These are phyloP conservation scores for Schwanniomyces yamadae DNA, from an alignment of 805 yeast species.

Conservation along the genomic window DNA sequence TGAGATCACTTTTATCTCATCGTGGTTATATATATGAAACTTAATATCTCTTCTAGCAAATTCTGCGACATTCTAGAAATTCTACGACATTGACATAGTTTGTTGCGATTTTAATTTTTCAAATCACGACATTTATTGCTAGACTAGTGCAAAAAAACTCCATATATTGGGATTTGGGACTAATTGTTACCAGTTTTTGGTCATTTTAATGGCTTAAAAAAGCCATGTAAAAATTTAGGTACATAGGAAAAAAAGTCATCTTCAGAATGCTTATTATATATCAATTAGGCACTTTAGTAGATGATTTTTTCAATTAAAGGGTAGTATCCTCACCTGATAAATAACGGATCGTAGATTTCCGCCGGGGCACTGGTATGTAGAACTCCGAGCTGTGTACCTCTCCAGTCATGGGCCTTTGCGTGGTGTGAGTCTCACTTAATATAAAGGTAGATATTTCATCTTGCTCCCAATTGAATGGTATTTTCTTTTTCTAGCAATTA, in stretches of 20 bases:
- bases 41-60: not conserved
- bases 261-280: too few species aligned
- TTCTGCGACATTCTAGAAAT: slow-evolving; percentile 6
- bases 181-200: too few species aligned
- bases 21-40: too few species aligned
- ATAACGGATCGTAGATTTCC: slow-evolving; percentile 8
- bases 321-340: slow-evolving; percentile 5
- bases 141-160: too few species aligned
- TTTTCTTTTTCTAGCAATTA: not conserved
- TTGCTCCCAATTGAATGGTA: slow-evolving; percentile 2
- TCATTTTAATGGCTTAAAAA: too few species aligned
- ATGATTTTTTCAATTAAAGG: too few species aligned
- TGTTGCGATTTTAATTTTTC: not conserved
- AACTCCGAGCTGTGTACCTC: slow-evolving; percentile 4
- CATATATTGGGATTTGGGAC: too few species aligned
- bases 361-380: slow-evolving; percentile 6
- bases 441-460: slow-evolving; percentile 2
- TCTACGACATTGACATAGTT: slow-evolving; percentile 5
- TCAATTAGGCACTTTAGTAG: too few species aligned
- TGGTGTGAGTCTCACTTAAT: slow-evolving; percentile 1
- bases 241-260: too few species aligned
- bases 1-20: not conserved
- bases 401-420: not conserved
- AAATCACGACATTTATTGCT: too few species aligned
- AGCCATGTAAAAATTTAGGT: too few species aligned